A percentile compares a stretch with the other conserved stretches of the same genome.
Evolutionary conservation across 1,139 yeast species (phyloP).

Genomic region (Nakaseomyces glabratus): DNA sequence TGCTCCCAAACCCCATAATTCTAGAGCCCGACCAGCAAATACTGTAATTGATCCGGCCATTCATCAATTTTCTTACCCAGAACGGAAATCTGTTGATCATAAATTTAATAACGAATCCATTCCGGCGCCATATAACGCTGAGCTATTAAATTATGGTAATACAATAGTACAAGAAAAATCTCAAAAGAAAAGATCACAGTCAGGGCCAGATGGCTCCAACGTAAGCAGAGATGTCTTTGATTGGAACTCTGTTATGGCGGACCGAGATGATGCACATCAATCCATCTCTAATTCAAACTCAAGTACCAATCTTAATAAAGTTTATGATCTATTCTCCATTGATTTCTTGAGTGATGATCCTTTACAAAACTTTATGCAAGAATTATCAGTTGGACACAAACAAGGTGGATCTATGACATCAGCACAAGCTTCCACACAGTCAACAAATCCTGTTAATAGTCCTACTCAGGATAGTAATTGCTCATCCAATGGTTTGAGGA

Average conservation of each 20-base stretch:
- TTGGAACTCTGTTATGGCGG: slow-evolving; percentile 4
- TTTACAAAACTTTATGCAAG: slow-evolving; percentile 22
- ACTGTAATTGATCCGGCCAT: no score
- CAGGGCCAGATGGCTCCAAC: background rate
- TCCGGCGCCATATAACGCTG: no score
- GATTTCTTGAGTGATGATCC: slow-evolving; percentile 22
- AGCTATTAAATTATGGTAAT: no score
- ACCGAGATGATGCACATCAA: slow-evolving; percentile 5
- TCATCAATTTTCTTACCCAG: no score
- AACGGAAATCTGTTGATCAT: no score
- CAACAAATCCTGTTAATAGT: slow-evolving; percentile 22
- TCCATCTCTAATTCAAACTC: slow-evolving; percentile 1
- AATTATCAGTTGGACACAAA: slow-evolving; percentile 12
- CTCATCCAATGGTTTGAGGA: slow-evolving; percentile 2
- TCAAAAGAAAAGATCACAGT: no score
- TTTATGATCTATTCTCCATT: slow-evolving; percentile 19
- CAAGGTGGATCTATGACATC: slow-evolving; percentile 5
- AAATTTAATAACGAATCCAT: no score
- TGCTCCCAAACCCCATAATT: no score
- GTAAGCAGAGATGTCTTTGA: background rate
- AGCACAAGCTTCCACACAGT: slow-evolving; percentile 17
- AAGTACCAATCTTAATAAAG: slow-evolving; percentile 9
- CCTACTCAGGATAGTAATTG: slow-evolving; percentile 2
- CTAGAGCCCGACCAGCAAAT: no score
- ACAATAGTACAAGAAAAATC: no score